Evolutionary conservation across 805 yeast genomes (phyloP).

Genomic region (Wickerhamiella azyma): DNA sequence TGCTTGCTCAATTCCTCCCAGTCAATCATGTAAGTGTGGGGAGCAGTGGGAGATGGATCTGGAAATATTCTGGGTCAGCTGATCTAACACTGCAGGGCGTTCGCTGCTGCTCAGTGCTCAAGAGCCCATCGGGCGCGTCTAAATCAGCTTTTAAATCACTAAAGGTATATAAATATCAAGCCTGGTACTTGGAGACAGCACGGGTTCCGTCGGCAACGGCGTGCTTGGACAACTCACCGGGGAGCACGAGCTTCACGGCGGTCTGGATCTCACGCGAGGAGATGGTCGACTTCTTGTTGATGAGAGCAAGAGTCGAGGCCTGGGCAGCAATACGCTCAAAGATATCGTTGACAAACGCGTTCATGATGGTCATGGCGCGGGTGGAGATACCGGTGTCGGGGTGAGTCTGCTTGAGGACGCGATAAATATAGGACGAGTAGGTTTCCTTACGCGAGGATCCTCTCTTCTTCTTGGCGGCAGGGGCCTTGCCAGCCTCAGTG

Average conservation of each 20-base stretch:
- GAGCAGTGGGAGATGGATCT: no score
- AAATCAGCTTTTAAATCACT: not conserved
- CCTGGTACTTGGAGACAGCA: constrained; percentile 93
- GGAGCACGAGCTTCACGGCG: constrained; percentile 93
- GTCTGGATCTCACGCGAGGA: constrained; percentile 98
- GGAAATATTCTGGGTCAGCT: no score
- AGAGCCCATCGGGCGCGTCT: no score
- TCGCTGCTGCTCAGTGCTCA: no score
- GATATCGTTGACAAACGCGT: constrained; percentile 95
- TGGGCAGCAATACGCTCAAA: constrained; percentile 96
- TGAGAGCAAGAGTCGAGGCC: constrained; percentile 96
- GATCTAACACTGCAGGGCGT: no score
- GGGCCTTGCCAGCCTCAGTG: constrained; percentile 72
- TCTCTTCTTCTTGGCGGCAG: constrained; percentile 81
- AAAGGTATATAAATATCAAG: constrained; percentile 27
- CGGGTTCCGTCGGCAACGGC: constrained; percentile 98
- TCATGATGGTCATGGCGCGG: constrained; percentile 97
- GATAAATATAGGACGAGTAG: constrained; percentile 95
- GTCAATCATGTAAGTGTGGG: not conserved
- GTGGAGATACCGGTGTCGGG: constrained; percentile 99
- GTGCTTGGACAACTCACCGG: constrained; percentile 98
- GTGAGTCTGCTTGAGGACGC: constrained; percentile 96
- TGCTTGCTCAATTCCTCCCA: not conserved
- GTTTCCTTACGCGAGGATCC: constrained; percentile 94
- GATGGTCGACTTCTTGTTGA: constrained; percentile 95